Base-by-base conservation (phyloP, 345 rosid species). In the Rhodamnia rubescens region DNA sequence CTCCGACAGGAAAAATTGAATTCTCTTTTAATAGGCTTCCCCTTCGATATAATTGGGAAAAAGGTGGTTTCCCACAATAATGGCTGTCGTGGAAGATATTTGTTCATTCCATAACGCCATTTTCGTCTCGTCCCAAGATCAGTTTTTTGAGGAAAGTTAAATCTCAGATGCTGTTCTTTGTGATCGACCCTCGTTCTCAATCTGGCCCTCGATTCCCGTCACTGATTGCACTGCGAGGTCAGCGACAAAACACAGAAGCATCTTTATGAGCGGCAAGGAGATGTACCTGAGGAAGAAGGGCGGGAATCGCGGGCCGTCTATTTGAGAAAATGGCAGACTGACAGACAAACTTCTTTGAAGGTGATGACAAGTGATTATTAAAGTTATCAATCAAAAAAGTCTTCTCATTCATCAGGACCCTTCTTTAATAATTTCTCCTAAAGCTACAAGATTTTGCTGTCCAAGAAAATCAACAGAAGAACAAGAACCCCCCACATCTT, bases 271-370 rank as follows among this genome's bases (percentile, higher is more conserved):
- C 9, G 80, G 80, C 4, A 69, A 51, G 36, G 2, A 51, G 2
- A 51, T 29, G 61, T 12, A 21, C 53, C 64, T 40, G 13, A 22
- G 44, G 57, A 55, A 42, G 85, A 26, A 56, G 85, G 89, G 88
- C 85, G 88, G 85, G 88, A 89, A 82, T 85, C 36, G 57, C 85
- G 88, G 83, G 47, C 14, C 44, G 59, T 27, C 32, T 83, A 52
- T 85, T 86, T 85, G 86, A 86, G 85, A 88, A 83, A 86, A 24
- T 7, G 32, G 58, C 69, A 84, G 82, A 53, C 27, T 44, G 64
- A 18, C 53, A 78, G 54, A 74, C n/a, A 8, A 61, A 27, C 42
- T 55, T 50, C 32, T 24, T 50, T 44, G 44, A 47, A 81, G 75
- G 47, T 21, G 42, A 50, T 49, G 29, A 49, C 80, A 5, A 36